These are phyloP conservation scores for Trametes maxima DNA, from an alignment of 768 basidiomycete genomes.

Conservation along the genomic window DNA sequence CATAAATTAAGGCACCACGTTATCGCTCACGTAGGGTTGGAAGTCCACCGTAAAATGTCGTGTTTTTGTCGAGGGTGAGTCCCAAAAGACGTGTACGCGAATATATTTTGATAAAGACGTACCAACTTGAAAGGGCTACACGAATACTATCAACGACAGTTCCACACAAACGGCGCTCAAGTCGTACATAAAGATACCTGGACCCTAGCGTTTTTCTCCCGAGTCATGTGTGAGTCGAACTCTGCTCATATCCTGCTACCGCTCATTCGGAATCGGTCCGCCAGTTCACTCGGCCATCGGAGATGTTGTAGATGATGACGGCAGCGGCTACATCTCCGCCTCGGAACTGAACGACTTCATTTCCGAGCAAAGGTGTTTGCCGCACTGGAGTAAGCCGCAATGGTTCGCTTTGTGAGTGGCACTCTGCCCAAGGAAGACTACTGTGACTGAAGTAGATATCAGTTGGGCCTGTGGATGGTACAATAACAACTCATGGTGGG, in stretches of 20 bases:
- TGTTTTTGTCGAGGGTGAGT: slow-evolving; percentile 11
- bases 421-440: slow-evolving; percentile 3
- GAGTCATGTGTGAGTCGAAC: slow-evolving; percentile 11
- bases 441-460: too few relatives aligned
- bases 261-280: background rate
- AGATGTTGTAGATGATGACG: slow-evolving; percentile 16
- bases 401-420: slow-evolving; percentile 21
- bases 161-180: background rate
- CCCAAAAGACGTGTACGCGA: background rate
- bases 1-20: background rate
- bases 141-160: slow-evolving; percentile 1
- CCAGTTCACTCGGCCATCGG: slow-evolving; percentile 19
- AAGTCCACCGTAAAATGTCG: slow-evolving; percentile 12
- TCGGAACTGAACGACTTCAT: slow-evolving; percentile 18
- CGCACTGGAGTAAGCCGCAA: slow-evolving; percentile 8
- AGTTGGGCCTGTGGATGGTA: slow-evolving; percentile 22
- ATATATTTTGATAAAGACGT: background rate
- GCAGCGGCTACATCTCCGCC: slow-evolving; percentile 13
- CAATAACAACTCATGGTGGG: slow-evolving; percentile 15
- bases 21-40: background rate
- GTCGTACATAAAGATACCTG: slow-evolving; percentile 7
- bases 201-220: slow-evolving; percentile 14
- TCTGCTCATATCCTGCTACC: background rate
- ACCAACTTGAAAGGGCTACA: background rate
- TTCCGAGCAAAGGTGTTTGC: background rate